Evolutionary conservation across 768 basidiomycete genomes (phyloP).

Genomic region (Galerina marginata): DNA sequence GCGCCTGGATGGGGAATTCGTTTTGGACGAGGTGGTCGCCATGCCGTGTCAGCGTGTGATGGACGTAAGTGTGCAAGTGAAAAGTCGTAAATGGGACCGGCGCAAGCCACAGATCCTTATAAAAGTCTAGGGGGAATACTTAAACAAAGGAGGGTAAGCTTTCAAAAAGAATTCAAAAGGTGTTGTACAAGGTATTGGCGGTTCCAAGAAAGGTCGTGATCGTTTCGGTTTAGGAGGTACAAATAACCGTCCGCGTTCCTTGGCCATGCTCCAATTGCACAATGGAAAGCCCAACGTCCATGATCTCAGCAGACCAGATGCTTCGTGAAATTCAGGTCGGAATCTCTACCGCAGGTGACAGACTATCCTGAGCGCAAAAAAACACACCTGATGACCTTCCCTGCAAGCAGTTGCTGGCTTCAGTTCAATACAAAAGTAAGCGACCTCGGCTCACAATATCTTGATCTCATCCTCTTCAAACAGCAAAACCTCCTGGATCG

Average conservation of each 20-base stretch:
- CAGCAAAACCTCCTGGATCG: constrained; percentile 34
- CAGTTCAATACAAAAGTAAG: constrained; percentile 45
- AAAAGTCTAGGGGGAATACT: background rate
- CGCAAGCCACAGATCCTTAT: background rate
- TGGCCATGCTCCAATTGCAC: constrained; percentile 10
- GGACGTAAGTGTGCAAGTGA: constrained; percentile 17
- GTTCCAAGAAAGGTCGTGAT: background rate
- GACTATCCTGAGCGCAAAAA: constrained; percentile 15
- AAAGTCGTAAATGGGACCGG: constrained; percentile 5
- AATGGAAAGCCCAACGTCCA: constrained; percentile 5
- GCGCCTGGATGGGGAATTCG: constrained; percentile 53
- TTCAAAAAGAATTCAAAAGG: constrained; percentile 3
- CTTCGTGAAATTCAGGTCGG: constrained; percentile 40
- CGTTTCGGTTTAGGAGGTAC: constrained; percentile 10
- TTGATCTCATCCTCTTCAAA: constrained; percentile 3
- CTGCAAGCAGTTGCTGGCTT: constrained; percentile 44
- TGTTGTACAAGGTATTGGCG: constrained; percentile 9
- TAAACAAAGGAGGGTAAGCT: constrained; percentile 9
- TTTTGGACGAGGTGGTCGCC: constrained; percentile 54
- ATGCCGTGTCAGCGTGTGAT: constrained; percentile 27
- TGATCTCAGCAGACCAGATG: constrained; percentile 25
- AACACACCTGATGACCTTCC: constrained; percentile 12
- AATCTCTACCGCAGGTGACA: constrained; percentile 37
- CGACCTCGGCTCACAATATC: constrained; percentile 1
- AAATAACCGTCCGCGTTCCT: constrained; percentile 8